These are phyloP conservation scores for Ustilago crameri DNA, from an alignment of 1,284 basidiomycete genomes.

Conservation along the genomic window DNA sequence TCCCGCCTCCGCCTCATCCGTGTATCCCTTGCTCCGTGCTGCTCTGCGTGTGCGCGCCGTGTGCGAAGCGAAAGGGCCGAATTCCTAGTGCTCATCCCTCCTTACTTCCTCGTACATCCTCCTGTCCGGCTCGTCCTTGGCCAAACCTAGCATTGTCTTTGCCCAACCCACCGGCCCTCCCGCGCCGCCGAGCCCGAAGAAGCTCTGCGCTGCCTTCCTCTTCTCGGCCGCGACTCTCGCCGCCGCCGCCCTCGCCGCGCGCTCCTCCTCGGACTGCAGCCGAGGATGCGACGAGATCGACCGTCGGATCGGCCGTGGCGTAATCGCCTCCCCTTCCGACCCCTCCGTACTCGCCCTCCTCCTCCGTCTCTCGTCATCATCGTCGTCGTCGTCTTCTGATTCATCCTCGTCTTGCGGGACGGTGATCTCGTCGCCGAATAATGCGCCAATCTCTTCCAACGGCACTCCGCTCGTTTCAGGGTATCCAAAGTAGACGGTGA, in stretches of 20 bases:
- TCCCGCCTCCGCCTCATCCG: background rate
- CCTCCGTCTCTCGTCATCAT: constrained; percentile 26
- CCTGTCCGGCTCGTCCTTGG: constrained; percentile 30
- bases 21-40: background rate
- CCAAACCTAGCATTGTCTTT: constrained; percentile 26
- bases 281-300: constrained; percentile 70
- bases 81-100: constrained; percentile 55
- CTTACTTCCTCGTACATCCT: constrained; percentile 50
- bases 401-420: constrained; percentile 58
- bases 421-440: constrained; percentile 67
- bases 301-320: constrained; percentile 54
- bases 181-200: constrained; percentile 27
- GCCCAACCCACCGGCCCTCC: constrained; percentile 20
- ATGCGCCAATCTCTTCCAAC: constrained; percentile 72
- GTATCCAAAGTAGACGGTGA: constrained; percentile 75
- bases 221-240: constrained; percentile 51
- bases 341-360: constrained; percentile 21
- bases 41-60: constrained; percentile 1
- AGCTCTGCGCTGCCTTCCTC: constrained; percentile 74
- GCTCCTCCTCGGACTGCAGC: constrained; percentile 77
- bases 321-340: constrained; percentile 14
- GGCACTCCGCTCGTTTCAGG: constrained; percentile 73
- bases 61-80: constrained; percentile 37
- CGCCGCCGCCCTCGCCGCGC: constrained; percentile 73
- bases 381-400: constrained; percentile 25